Base-by-base conservation (phyloP, 2,329 filamentous ascomycete genomes). In the Ophiostoma sp. region DNA sequence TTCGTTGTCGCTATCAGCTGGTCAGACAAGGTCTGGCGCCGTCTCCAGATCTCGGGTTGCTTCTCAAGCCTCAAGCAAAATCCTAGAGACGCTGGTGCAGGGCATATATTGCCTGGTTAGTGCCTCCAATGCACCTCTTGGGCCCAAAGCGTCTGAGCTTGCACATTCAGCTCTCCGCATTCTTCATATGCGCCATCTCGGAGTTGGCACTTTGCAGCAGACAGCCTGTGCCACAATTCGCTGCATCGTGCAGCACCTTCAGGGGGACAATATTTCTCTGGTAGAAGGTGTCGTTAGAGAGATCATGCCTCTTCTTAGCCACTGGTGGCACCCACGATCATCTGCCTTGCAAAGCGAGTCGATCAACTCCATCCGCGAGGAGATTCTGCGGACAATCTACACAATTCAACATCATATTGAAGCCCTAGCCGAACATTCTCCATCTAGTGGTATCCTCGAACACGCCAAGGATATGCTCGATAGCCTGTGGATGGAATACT, bases 141-240 rank as follows among this genome's bases (percentile, higher is more conserved):
- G 84, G 23, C 79, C 84, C 65, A 83, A 84, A 71, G 85, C 85
- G 60, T 81, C 85, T 71, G 81, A 82, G 54, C 81, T 94, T 68
- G 80, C 89, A 10, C 79, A 81, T 57, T 80, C 83, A 3, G 81
- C 90, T 33, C 76, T 90, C 27, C 83, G 84, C 52, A 87, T 92
- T 71, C 80, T 96, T 73, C 83, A 84, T 66, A 82, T 86, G 67
- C 85, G 85, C 48, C 80, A 83, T 35, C 81, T 86, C 65, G 87
- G 84, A 73, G 81, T 88, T 60, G 86, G 87, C 65, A 86, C 85
- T 74, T 80, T 89, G 68, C 91, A 93, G 74, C 89, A 90, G 75
- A 80, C 89, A 70, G 90, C 90, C 20, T 93, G 98, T 77, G 87
- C 87, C 62, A 85, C 89, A 62, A 83, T 97, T 75, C 96, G 96